A percentile compares a stretch with the other conserved stretches of the same genome.
Evolutionary conservation across 805 yeast genomes (phyloP).

Genomic region (Phaffomyces thermotolerans): DNA sequence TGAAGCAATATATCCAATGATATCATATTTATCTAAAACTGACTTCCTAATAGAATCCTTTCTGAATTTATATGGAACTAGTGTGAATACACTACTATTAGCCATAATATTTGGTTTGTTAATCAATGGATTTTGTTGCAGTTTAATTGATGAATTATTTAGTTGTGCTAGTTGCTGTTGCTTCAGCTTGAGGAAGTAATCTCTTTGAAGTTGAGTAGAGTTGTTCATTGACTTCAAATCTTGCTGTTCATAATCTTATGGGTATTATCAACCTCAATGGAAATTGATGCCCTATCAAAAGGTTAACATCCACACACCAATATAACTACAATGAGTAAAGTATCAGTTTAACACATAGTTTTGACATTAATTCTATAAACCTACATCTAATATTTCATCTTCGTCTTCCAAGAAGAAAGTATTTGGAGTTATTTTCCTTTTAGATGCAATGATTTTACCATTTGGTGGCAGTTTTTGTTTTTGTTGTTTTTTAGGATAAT

Average conservation of each 20-base stretch:
- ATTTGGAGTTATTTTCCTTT: constrained; percentile 53
- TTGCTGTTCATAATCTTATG: too few species aligned
- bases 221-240: neutral
- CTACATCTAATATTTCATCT: neutral
- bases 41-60: constrained; percentile 61
- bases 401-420: constrained; percentile 35
- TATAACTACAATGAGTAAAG: neutral
- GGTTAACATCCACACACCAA: neutral
- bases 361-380: neutral
- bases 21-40: constrained; percentile 79
- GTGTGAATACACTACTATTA: constrained; percentile 43
- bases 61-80: constrained; percentile 53
- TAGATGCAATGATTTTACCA: constrained; percentile 68
- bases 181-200: constrained; percentile 8
- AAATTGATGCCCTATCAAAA: too few species aligned
- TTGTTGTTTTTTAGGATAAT: constrained; percentile 71
- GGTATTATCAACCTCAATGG: too few species aligned
- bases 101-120: constrained; percentile 32
- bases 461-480: constrained; percentile 80
- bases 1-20: constrained; percentile 94
- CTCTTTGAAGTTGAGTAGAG: constrained; percentile 8
- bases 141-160: neutral
- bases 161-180: constrained; percentile 5
- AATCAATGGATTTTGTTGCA: neutral
- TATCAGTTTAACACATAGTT: too few species aligned